Evolutionary conservation across 2,329 filamentous ascomycete genomes (phyloP).

Genomic region (Scedosporium aurantiacum): DNA sequence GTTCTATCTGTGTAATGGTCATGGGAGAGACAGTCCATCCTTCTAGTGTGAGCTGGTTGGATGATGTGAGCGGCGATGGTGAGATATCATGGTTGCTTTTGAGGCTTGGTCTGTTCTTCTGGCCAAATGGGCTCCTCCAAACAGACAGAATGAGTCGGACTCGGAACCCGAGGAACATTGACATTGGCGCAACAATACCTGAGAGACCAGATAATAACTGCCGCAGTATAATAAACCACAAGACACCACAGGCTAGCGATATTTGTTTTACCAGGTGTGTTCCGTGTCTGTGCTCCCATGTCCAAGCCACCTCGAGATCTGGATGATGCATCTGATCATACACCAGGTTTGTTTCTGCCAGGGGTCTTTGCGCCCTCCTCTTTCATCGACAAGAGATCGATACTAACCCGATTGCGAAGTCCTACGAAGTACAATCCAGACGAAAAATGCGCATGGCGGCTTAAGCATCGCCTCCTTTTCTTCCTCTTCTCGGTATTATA

Average conservation of each 20-base stretch:
- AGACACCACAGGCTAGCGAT: too few relatives aligned
- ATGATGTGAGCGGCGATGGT: too few relatives aligned
- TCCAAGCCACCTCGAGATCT: neutral
- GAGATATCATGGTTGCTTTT: too few relatives aligned
- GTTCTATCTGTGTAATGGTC: too few relatives aligned
- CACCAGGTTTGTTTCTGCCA: neutral
- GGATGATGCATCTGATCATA: conserved; percentile 2
- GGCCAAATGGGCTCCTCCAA: neutral
- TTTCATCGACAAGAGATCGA: neutral
- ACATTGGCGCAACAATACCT: too few relatives aligned
- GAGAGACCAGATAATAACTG: too few relatives aligned
- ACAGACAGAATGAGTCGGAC: too few relatives aligned
- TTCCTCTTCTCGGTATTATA: neutral
- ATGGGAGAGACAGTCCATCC: neutral
- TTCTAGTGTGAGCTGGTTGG: neutral
- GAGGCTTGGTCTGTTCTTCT: neutral
- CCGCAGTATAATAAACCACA: too few relatives aligned
- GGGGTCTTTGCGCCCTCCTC: neutral
- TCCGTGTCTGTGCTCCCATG: neutral
- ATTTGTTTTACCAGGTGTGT: neutral
- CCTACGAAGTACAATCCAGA: neutral
- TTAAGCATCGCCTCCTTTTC: neutral
- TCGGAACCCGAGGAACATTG: too few relatives aligned
- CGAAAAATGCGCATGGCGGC: neutral
- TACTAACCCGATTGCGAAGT: neutral